Evolutionary conservation across 2,329 filamentous ascomycete genomes (phyloP).

Genomic region (Sporothrix globosa): DNA sequence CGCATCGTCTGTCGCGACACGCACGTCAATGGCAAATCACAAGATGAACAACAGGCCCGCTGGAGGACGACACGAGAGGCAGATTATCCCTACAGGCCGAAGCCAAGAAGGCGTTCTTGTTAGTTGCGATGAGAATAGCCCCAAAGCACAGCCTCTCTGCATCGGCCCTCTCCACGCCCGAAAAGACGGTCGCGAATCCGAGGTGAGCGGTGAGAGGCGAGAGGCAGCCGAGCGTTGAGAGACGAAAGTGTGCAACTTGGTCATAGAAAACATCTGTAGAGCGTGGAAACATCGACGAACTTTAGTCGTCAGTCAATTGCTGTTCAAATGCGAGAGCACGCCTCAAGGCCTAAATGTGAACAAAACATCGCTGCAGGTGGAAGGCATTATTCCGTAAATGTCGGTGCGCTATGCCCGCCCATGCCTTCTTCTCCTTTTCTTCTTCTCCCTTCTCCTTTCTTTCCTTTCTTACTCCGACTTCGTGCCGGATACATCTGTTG

Average conservation of each 20-base stretch:
- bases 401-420: neutral
- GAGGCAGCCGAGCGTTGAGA: slow-evolving; percentile 15
- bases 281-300: slow-evolving; percentile 15
- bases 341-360: neutral
- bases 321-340: neutral
- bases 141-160: slow-evolving; percentile 17
- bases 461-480: neutral
- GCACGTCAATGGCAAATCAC: neutral
- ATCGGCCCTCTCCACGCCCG: neutral
- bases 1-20: neutral
- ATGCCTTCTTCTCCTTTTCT: too few species aligned
- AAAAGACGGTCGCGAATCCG: neutral
- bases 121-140: neutral
- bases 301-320: neutral
- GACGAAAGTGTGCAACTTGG: too few species aligned
- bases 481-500: neutral
- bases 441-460: too few species aligned
- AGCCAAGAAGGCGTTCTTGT: neutral
- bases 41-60: neutral
- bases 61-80: neutral
- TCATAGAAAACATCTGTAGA: neutral
- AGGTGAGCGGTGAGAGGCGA: slow-evolving; percentile 14
- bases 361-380: neutral
- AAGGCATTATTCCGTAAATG: neutral
- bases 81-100: neutral